Base-by-base conservation (phyloP, 805 yeast genomes). In the Kodamaea neixiangensis region DNA sequence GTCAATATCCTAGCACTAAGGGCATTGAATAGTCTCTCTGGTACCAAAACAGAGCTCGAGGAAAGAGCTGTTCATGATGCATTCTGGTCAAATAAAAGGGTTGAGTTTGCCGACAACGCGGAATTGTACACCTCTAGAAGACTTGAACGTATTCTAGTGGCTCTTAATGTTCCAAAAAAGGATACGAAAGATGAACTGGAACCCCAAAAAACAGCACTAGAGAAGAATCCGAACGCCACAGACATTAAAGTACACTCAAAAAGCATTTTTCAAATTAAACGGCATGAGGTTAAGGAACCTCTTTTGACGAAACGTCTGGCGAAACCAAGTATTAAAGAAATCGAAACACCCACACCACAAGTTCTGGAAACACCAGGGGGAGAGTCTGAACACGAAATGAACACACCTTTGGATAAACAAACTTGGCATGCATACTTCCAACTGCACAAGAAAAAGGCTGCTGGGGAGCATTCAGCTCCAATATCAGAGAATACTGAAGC, bases 81-180 rank as follows among this genome's bases (percentile, higher is more conserved):
- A 13, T 55, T 49, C 22, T 57, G 59, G 61, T 29, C 45, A 15
- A 33, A 41, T 7, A 45, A 39, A 17, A 46, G 48, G 18, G 48
- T 19, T 9, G 39, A 19, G 11, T 44, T 15, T 29, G 31, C 19
- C 20, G 35, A 45, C 15, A 29, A n/a, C 2, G 19, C 17, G 2
- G 48, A 34, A 45, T 18, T 18, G 10, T 25, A 25, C 6, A 18
- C 21, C 10, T 13, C 25, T 34, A 14, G 5, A 7, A 13, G 13
- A 5, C 31, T 29, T 44, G 33, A 18, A 44, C 46, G 17, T 3
- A 31, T 44, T 14, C 21, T 25, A 29, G 39, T 18, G 3, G n/a
- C 41, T 7, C 19, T 37, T 2, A 37, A 17, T 37, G 19, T 37
- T 14, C 41, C 41, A 37, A 14, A 44, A 7, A 25, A 25, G 31